Base-by-base conservation (phyloP, 2,329 filamentous ascomycete species). In the Sarocladium brachiariae region DNA sequence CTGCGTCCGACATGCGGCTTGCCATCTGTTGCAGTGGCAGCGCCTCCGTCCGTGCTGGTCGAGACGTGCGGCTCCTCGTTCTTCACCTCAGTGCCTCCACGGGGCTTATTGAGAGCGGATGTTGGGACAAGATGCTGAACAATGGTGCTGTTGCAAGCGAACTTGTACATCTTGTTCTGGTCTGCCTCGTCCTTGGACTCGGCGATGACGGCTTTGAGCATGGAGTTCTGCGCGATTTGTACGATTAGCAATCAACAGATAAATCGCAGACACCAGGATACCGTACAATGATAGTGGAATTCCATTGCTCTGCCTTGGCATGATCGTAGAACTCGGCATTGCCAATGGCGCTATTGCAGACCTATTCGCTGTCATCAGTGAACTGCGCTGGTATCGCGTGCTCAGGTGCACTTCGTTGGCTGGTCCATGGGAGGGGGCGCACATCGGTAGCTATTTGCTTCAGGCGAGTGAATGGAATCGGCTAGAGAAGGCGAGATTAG, bases 111-210 rank as follows among this genome's bases (percentile, higher is more conserved):
- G 48, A 83, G 72, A 51, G 80, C 73, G 25, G 81, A 79, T 11
- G 81, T 84, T 50, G 85, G 80, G 18, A 86, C 81, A 30, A 92
- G 76, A 73, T 97, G 92, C 75, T 99, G 92, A 59, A 97, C 95
- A 65, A 97, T 96, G 58, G 92, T 97, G 75, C 89, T 95, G 78
- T 96, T 97, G 72, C 95, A 90, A 59, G 90, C 89, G 72, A 92
- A 97, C 71, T 97, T 97, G 81, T 84, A 96, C 14, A 74, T 69
- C 4, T 87, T 85, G 23, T 80, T 73, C 24, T 75, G 70, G 54
- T 75, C 72, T 54, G 76, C 70, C 45, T 76, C 66, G 16, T 80
- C 76, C 16, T 79, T 81, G 48, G 85, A 83, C 65, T 91, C 87
- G 58, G 84, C 83, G 68, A 92, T 89, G 57, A 92, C 77, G 49